phyloP scores from a whole-genome alignment of 2,329 filamentous ascomycete species.

The Aspergillus fumigatiaffinis region DNA sequence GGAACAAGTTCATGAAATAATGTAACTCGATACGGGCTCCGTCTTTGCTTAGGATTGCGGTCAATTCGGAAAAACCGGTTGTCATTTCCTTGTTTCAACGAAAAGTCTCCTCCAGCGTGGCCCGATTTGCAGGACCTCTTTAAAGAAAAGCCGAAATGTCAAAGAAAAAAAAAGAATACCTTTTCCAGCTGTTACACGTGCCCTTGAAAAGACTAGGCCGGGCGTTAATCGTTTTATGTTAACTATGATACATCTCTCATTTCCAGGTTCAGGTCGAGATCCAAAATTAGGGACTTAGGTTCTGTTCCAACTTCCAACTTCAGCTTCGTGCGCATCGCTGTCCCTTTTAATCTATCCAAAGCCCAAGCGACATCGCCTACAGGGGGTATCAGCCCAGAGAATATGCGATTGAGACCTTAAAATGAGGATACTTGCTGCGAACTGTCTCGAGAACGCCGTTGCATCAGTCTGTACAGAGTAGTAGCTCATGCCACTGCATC shows the following conservation, averaged over 20 bases:
- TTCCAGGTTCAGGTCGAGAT: constrained; percentile 32
- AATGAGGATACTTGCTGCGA: not conserved
- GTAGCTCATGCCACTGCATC: not conserved
- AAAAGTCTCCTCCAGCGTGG: constrained; percentile 26
- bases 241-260: constrained; percentile 33
- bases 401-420: not conserved
- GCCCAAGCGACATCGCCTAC: constrained; percentile 6
- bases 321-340: constrained; percentile 1
- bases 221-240: constrained; percentile 30
- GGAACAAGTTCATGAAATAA: constrained; percentile 36
- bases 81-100: constrained; percentile 29
- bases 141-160: constrained; percentile 31
- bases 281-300: constrained; percentile 24
- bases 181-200: constrained; percentile 26
- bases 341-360: not conserved
- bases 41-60: constrained; percentile 33
- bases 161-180: constrained; percentile 36
- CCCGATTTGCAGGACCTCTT: constrained; percentile 27
- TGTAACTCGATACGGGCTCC: constrained; percentile 39
- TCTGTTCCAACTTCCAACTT: constrained; percentile 8
- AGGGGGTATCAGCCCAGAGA: not conserved
- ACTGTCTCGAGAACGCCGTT: not conserved
- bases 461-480: not conserved
- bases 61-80: constrained; percentile 32
- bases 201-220: constrained; percentile 16